phyloP scores from a whole-genome alignment of 2,329 filamentous ascomycete species.

The Penicillium sp. region DNA sequence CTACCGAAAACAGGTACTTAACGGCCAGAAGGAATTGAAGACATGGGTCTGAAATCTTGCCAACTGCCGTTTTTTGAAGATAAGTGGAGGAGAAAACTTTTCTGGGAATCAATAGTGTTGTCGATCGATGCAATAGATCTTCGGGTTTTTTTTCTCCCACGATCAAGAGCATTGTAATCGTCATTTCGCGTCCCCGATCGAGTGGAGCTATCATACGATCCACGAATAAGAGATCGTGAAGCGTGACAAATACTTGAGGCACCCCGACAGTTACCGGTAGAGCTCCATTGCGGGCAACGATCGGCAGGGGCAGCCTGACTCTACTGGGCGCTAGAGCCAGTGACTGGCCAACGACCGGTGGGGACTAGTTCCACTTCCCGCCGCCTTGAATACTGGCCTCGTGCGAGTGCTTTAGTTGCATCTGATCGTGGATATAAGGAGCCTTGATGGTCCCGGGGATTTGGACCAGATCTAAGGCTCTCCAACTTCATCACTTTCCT shows the following conservation, averaged over 20 bases:
- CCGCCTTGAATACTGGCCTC: background rate
- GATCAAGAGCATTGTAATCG: background rate
- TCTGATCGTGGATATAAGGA: background rate
- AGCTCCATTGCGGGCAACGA: background rate
- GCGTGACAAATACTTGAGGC: conserved; percentile 1
- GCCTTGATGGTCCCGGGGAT: background rate
- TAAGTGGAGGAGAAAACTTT: background rate
- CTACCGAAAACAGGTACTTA: background rate
- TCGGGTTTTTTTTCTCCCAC: background rate
- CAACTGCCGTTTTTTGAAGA: background rate
- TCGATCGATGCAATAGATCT: background rate
- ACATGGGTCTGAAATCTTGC: background rate
- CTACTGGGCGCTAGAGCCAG: background rate
- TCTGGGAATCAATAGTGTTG: background rate
- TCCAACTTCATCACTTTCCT: background rate
- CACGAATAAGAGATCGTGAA: background rate
- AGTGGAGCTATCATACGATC: background rate
- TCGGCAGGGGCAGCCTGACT: background rate
- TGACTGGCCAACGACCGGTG: background rate
- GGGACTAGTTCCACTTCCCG: background rate
- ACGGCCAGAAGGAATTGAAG: background rate
- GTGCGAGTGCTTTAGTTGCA: background rate
- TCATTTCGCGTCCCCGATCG: background rate
- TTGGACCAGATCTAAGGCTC: background rate
- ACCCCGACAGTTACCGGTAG: background rate